Evolutionary conservation across 441 rosid species (phyloP), one percentile per base, ranked within the genome.

Genomic region (Erodium trifolium): DNA sequence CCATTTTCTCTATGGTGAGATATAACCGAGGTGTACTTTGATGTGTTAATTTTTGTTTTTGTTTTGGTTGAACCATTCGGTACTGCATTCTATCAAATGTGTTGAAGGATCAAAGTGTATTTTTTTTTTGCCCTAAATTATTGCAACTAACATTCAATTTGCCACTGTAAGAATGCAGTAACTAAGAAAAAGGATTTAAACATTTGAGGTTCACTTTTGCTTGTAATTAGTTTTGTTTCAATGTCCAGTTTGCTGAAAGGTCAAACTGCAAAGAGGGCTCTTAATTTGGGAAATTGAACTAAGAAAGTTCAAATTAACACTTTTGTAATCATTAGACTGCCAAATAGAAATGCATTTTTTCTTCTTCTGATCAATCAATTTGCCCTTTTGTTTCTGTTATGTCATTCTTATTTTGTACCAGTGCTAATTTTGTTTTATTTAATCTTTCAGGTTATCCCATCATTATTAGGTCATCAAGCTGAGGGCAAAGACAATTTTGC

Each of bases 381-480:
- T 45, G 18, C 9, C 47, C 51, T 29, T 16, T 12, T 1, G 14
- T 35, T 23, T 13, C 14, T 47, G 53, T 47, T 12, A 3, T 47
- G 53, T 11, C 14, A 11, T 1, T 35, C 53, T 39, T 37, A 27
- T 65, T 67, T 66, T 43, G 17, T 43, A 45, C 18, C 43, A 11
- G 41, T 77, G 66, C 34, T 31, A 31, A 31, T 31, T 66, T 75
- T 14, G 68, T 67, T 73, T 75, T 63, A 43, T 67, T 68, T 29
- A 10, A 12, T 23, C 65, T 78, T 68, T 29, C 83, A 95, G 99
- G 97, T 89, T 53, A 89, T 95, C 74, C 99, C 99, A 4, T 85
- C 88, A 69, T 68, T 90, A 5, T 71, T 88, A 47, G 71, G 76
- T 45, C 78, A 78, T 53, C 79, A 78, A 69, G 60, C 65, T 60